Base-by-base conservation (phyloP, 352 stramenopile genomes). In the Stramenopiles sp. region DNA sequence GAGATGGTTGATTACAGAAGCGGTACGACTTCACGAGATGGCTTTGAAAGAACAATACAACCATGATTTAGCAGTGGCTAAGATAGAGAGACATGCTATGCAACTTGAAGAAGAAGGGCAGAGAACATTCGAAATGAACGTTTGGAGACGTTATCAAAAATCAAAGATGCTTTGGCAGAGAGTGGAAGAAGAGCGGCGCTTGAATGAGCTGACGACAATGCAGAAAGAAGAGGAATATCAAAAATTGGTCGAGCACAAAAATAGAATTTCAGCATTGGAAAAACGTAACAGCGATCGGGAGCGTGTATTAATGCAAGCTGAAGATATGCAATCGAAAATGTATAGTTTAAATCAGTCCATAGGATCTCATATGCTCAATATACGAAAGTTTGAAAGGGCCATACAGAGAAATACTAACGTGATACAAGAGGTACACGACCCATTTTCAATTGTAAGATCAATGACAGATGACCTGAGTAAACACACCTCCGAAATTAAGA, bases 271-370 rank as follows among this genome's bases (percentile, higher is more conserved):
- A 78, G 4, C 4, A 14, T 14, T 78, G 1, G 71, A 78, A 8
- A 33, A 33, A 33, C 30, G 71, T 8, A 33, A 33, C 14, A 31
- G 71, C 30, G 71, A 31, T 31, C 71, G 31, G 8, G 71, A 78
- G 71, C 30, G 31, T 14, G 30, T 78, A 31, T 31, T 78, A 8
- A 78, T 78, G 71, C 71, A 78, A 14, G 30, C 71, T 14, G 71
- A 78, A 78, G 71, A 78, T 33, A 78, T 78, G 71, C 30, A 31
- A 78, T 78, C 71, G 4, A 78, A 33, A 78, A 78, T 78, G 71
- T 78, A 33, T 33, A 33, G 71, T 33, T 33, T 78, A 14, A 78
- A 33, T 33, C 30, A 78, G 22, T 78, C 71, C 1, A 78, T 78
- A 31, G 71, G 71, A 14, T 78, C 71, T 14, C 71, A 33, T 31